Conservation (phyloP, 140 eudicot genomes). For the Anethum foeniculum region DNA sequence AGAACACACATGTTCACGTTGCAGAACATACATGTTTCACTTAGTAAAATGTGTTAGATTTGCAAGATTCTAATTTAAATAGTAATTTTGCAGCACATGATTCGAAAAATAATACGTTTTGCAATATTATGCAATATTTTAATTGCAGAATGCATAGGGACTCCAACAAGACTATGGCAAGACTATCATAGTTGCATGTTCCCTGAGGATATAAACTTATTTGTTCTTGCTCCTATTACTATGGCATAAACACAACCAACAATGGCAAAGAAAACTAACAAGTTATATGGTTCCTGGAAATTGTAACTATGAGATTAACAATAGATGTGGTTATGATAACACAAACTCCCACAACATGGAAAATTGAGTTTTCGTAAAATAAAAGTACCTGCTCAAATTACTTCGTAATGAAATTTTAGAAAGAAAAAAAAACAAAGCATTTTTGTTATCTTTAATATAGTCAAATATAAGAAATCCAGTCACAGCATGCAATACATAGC, state of each 20-base stretch:
- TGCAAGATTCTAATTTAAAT: no score
- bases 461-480: background rate
- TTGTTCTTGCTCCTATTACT: background rate
- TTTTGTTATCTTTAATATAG: background rate
- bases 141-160: no score
- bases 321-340: background rate
- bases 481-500: background rate
- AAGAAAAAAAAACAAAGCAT: background rate
- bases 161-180: no score
- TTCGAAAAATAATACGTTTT: no score
- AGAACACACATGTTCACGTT: no score
- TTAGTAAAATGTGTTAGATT: no score
- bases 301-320: background rate
- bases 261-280: background rate
- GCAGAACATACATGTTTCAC: no score
- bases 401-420: background rate
- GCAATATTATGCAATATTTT: no score
- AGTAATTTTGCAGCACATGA: no score
- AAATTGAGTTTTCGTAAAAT: background rate
- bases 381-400: background rate
- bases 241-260: background rate
- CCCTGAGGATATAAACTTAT: background rate
- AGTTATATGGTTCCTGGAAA: background rate
- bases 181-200: background rate
- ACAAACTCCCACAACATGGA: background rate